Evolutionary conservation across 2,329 filamentous ascomycete species (phyloP), one percentile per base, ranked within the genome.

Genomic region (Calonectria pteridis): DNA sequence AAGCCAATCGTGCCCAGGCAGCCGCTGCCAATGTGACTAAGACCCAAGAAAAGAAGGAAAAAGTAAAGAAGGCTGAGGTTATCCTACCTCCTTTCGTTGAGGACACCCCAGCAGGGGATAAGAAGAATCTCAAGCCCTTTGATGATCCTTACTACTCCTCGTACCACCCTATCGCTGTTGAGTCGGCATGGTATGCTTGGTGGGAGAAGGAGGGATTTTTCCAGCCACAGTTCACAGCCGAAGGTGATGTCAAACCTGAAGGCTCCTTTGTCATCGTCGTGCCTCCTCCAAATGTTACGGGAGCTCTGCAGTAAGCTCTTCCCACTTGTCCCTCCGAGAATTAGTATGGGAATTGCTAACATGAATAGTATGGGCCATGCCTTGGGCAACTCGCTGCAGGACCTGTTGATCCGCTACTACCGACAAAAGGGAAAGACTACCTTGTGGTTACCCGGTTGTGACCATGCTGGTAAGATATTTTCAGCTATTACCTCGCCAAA

Each of bases 121-220:
- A 96, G 91, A 96, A 97, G 89, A 91, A 88, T 75, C 89, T 96
- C 66, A 92, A 93, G 86, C 89, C 92, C 26, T 89, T 97, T 78
- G 94, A 96, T 68, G 93, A 96, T 82, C 92, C 93, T 37, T 91
- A 94, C 82, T 94, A 94, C 86, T 97, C 97, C 84, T 95, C 96
- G 65, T 99, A 99, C 86, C 94, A 97, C 82, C 97, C 97, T 55
- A 91, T 93, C 76, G 94, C 94, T 73, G 96, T 99, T 76, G 97
- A 99, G 87, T 93, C 93, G 28, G 95, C 95, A 18, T 98, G 96
- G 92, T 97, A 98, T 82, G 91, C 94, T 76, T 99, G 96, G 96
- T 99, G 97, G 97, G 95, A 98, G 88, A 94, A 97, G 88, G 91
- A 95, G 78, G 96, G 95, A 67, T 97, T 97, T 87, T 98, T 98